Evolutionary conservation across 179 eudicot genomes (phyloP).

Genomic region (Patellifolia procumbens): DNA sequence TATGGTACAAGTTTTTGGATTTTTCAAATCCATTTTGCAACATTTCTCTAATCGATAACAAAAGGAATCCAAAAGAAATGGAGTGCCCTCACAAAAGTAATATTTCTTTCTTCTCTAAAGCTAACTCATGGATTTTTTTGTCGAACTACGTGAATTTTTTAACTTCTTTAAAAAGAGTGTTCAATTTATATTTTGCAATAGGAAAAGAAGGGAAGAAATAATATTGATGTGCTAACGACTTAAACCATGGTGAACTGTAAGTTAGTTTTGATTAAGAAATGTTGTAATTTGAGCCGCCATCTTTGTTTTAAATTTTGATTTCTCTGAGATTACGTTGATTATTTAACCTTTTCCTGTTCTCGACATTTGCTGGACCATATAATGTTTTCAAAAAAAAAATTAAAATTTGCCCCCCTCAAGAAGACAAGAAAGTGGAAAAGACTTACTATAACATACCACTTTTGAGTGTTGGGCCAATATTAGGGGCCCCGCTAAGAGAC

Average conservation of each 20-base stretch:
- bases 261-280: background rate
- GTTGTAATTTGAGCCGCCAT: slow-evolving; percentile 24
- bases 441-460: background rate
- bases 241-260: background rate
- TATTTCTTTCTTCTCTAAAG: too few species aligned
- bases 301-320: slow-evolving; percentile 24
- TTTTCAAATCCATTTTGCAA: too few species aligned
- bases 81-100: too few species aligned
- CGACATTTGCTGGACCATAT: background rate
- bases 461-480: slow-evolving; percentile 18
- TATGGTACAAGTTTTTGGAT: too few species aligned
- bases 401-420: background rate
- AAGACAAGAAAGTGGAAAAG: slow-evolving; percentile 3
- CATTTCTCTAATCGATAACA: too few species aligned
- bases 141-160: too few species aligned
- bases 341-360: background rate
- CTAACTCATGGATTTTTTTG: too few species aligned
- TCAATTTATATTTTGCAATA: too few species aligned
- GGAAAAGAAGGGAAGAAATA: too few species aligned
- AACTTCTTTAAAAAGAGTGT: too few species aligned
- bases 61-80: too few species aligned
- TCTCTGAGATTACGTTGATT: background rate
- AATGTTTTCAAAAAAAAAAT: background rate
- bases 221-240: background rate
- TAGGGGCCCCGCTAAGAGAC: background rate